Evolutionary conservation across 352 stramenopile species (phyloP).

Genomic region (Phytophthora pisi): DNA sequence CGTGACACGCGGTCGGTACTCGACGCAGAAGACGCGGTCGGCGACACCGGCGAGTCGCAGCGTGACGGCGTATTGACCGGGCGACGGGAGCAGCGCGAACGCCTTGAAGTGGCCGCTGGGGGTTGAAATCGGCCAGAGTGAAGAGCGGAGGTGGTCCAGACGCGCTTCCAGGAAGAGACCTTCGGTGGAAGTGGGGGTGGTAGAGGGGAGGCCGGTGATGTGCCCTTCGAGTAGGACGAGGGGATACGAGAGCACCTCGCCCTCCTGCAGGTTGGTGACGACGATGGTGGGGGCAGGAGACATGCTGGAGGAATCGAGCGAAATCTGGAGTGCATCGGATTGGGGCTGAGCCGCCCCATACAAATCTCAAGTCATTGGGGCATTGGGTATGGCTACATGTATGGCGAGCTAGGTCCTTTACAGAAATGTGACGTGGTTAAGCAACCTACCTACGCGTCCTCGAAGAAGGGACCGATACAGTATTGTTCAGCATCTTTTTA

Average conservation of each 20-base stretch:
- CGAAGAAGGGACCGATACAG: too few relatives aligned
- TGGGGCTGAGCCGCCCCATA: constrained; percentile 54
- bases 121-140: constrained; percentile 55
- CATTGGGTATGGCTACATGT: background rate
- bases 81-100: constrained; percentile 56
- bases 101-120: constrained; percentile 60
- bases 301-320: background rate
- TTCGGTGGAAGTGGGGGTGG: constrained; percentile 3
- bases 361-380: background rate
- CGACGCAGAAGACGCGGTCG: constrained; percentile 39
- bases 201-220: constrained; percentile 15
- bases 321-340: background rate
- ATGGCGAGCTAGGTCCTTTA: too few relatives aligned
- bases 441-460: too few relatives aligned
- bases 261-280: constrained; percentile 85
- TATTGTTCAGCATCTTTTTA: background rate
- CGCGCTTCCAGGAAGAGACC: constrained; percentile 46
- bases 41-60: constrained; percentile 20
- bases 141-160: constrained; percentile 34
- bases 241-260: constrained; percentile 69
- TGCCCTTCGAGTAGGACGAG: constrained; percentile 61
- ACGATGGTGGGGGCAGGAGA: constrained; percentile 38
- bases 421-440: too few relatives aligned
- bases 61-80: constrained; percentile 48
- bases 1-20: constrained; percentile 40